Percentiles rank a stretch among this genome's conserved stretches.
phyloP scores from a whole-genome alignment of 2,329 filamentous ascomycete genomes.

The Epichloe uncinata region DNA sequence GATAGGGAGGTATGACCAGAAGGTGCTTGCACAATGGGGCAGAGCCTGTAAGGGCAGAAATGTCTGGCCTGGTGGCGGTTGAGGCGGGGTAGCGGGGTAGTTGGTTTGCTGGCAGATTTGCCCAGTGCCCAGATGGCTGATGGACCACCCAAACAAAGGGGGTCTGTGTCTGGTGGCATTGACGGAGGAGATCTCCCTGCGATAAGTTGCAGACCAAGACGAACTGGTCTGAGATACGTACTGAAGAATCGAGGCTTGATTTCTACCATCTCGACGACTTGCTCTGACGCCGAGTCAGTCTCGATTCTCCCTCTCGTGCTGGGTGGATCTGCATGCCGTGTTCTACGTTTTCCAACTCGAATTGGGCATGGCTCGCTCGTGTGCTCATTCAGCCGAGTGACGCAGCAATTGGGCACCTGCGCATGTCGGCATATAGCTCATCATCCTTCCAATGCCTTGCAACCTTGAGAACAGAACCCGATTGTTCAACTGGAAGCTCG shows the following conservation, averaged over 20 bases:
- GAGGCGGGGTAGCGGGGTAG: constrained; percentile 27
- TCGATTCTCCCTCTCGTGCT: too few relatives aligned
- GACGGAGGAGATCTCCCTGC: too few relatives aligned
- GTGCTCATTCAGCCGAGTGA: neutral
- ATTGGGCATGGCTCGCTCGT: neutral
- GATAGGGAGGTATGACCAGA: neutral
- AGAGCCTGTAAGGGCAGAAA: constrained; percentile 1
- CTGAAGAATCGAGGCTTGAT: too few relatives aligned
- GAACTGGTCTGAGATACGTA: too few relatives aligned
- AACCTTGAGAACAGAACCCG: too few relatives aligned
- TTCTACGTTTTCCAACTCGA: neutral
- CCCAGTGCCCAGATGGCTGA: neutral
- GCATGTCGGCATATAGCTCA: neutral
- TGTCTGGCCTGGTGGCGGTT: neutral
- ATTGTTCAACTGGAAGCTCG: too few relatives aligned
- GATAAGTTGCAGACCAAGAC: too few relatives aligned
- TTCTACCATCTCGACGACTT: too few relatives aligned
- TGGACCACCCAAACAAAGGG: neutral
- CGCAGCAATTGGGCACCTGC: neutral
- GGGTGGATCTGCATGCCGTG: too few relatives aligned
- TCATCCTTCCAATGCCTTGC: neutral
- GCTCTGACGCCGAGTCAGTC: too few relatives aligned
- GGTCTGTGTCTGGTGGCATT: too few relatives aligned
- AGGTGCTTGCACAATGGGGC: neutral
- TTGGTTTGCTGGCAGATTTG: constrained; percentile 1